Base-by-base conservation (phyloP, 257 asterid genomes). In the Apocynum venetum region DNA sequence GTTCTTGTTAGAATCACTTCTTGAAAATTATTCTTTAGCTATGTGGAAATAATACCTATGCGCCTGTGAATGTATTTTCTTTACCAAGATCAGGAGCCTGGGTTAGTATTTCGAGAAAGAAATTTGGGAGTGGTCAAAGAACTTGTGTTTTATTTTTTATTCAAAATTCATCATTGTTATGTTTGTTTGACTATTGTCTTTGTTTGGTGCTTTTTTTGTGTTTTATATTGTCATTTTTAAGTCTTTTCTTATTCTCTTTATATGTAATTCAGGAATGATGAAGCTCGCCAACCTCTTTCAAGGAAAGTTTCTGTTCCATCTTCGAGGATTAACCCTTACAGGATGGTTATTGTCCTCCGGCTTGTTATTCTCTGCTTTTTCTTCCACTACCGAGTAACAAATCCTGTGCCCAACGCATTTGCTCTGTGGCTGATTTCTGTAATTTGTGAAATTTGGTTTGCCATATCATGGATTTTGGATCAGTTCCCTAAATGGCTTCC, bases 401-500 rank as follows among this genome's bases (percentile, higher is more conserved):
- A 96, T 77, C 99, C 99, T 47, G 99, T 96, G 73, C 85, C 92
- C 74, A 91, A 96, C 85, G 99, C 99, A 73, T 88, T 76, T 90
- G 77, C 98, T 8, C 84, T 93, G 85, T 96, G 99, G 98, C 81
- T 95, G 82, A 86, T 91, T 76, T 95, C 98, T 72, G 98, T 95
- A 77, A 93, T 95, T 70, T 96, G 99, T 82, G 99, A 96, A 92
- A 91, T 96, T 69, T 96, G 99, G 99, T 96, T 96, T 80, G 99
- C 99, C 61, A 60, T 93, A 57, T 96, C 99, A 13, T 96, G 99
- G 99, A 96, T 96, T 88, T 86, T 96, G 82, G 99, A 93, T 93
- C 99, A 96, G 91, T 96, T 95, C 81, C 99, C 99, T 4, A 95
- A 95, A 83, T 95, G 99, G 99, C 96, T 93, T 85, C 99, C 99